Base-by-base conservation (phyloP, 2,329 filamentous ascomycete genomes). In the Fusarium annulatum region DNA sequence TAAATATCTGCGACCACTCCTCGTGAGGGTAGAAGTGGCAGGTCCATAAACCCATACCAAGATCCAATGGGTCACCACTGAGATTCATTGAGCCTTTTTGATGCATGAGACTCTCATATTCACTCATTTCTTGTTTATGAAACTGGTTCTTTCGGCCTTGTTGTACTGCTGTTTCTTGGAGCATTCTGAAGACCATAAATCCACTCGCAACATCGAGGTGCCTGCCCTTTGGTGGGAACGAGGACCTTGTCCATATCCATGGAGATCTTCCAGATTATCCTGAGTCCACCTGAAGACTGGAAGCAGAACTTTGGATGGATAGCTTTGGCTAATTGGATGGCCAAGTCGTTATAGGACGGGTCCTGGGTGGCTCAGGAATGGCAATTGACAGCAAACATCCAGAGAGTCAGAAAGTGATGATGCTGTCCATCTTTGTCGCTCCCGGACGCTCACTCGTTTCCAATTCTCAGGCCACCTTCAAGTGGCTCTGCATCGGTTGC, bases 331-430 rank as follows among this genome's bases (percentile, higher is more conserved):
- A 91, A 80, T 64, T 86, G 80, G 6, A 89, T 81, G 0, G 88
- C 89, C 57, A 86, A 82, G 34, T 81, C 79, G 69, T 89, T 90
- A 69, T 85, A 90, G 12, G 67, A 73, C 15, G 77, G 73, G 28
- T 89, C 84, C 0, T 81, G 81, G 2, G 85, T 84, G 6, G 86
- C 88, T 41, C 86, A 68, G 1, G 86, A 82, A 45, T 89, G 80
- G 3, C 89, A 82, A 74, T 89, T 89, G 9, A 91, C 82, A 4
- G 88, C 88, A 76, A 90, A 90, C 88, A 90, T 90, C 89, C 89
- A 91, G 9, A 90, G 76, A 1, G 88, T 90, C 26, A 90, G 81
- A 71, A 90, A 90, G 73, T 90, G 89, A 72, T 90, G 88, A 67
- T 91, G 90, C 77, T 91, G 89, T 5, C 89, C 88, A 76, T 91